These are phyloP conservation scores for Deinandra increscens DNA, from an alignment of 129 eudicot genomes.

Conservation along the genomic window DNA sequence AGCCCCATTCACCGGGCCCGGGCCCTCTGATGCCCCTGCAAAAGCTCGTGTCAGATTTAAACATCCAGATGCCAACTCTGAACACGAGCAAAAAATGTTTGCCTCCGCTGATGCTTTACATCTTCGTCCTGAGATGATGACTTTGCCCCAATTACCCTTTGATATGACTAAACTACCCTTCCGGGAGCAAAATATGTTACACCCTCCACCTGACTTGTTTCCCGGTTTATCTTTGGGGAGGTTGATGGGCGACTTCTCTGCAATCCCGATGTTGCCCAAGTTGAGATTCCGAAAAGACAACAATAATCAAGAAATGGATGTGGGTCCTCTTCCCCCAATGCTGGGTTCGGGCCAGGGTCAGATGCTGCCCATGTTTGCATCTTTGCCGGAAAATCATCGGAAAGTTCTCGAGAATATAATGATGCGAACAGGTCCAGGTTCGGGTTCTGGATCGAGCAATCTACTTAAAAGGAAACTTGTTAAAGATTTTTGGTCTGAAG, in stretches of 20 bases:
- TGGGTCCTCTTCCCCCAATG: conserved; percentile 28
- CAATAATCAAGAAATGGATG: conserved; percentile 53
- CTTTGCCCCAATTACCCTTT: conserved; percentile 63
- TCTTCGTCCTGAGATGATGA: conserved; percentile 31
- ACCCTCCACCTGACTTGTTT: conserved; percentile 52
- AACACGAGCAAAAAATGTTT: conserved; percentile 31
- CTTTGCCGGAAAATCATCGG: conserved; percentile 82
- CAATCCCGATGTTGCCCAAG: conserved; percentile 64
- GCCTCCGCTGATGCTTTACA: conserved; percentile 29
- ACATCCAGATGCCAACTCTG: conserved; percentile 35
- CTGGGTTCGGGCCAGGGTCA: conserved; percentile 44
- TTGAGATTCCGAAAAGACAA: conserved; percentile 39
- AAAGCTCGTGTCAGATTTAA: conserved; percentile 36
- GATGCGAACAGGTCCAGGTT: conserved; percentile 54
- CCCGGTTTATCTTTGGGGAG: conserved; percentile 65
- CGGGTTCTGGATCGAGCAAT: conserved; percentile 65
- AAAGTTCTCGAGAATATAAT: conserved; percentile 83
- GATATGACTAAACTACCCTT: conserved; percentile 54
- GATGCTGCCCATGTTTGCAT: conserved; percentile 49
- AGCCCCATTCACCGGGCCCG: conserved; percentile 33
- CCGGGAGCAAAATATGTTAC: conserved; percentile 35
- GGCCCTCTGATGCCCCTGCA: conserved; percentile 30
- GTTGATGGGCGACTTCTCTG: conserved; percentile 40
- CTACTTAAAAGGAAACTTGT: conserved; percentile 41
- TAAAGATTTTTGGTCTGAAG: conserved; percentile 47